Evolutionary conservation across 1,284 basidiomycete genomes (phyloP), one percentile per base, ranked within the genome.

Genomic region (Vanrija sp.): DNA sequence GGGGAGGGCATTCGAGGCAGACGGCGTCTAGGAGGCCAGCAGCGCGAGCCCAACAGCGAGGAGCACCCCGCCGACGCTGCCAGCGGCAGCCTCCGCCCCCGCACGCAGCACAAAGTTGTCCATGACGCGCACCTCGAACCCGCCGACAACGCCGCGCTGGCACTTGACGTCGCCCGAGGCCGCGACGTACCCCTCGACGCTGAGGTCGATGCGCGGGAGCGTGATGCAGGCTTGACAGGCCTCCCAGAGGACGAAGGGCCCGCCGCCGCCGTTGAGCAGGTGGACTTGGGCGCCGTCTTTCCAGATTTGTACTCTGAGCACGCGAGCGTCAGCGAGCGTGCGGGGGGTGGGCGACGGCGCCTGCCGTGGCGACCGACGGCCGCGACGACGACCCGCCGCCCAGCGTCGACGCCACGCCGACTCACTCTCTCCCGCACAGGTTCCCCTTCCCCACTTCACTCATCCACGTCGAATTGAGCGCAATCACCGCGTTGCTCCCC

Each of bases 391-490:
- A 39, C 7, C 15, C 12, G 36, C 4, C 36, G 5, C 12, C 5
- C 36, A 14, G 14, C 14, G n/a, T 12, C 36, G 36, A 37, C 4
- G 36, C 14, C 36, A 37, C 15, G n/a, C 8, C 4, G 3, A 59
- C 57, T 53, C 45, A 59, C 57, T 59, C 57, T 1, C 53, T 44
- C 7, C 57, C 57, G 23, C 57, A 59, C 19, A 55, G 48, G 12
- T 59, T 41, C 16, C 39, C 41, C 41, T 50, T 47, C 0, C 44
- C 47, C n/a, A 31, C 7, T 27, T 25, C 22, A 24, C 53, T 59
- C 27, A 59, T 42, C 57, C 57, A 59, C 3, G 48, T 38, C n/a
- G 53, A 51, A 42, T 59, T 59, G 12, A 59, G 41, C 36, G 57
- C 57, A 15, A 59, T 54, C 18, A 53, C 47, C 6, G 46, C 45